Evolutionary conservation across 2,329 filamentous ascomycete genomes (phyloP).

Genomic region (Colletotrichum liaoningense): DNA sequence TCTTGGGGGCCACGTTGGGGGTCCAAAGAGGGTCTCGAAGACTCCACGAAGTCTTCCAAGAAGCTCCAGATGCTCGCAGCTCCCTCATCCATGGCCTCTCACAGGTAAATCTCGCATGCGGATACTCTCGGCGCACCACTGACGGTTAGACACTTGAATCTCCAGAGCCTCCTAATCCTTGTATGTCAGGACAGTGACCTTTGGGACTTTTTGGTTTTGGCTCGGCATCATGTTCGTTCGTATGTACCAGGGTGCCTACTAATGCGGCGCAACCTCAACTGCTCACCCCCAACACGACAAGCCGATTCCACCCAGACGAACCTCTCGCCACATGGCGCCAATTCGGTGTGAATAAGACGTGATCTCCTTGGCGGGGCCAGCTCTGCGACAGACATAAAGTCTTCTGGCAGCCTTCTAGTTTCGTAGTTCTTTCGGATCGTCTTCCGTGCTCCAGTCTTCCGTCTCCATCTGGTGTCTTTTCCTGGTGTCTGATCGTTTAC

Average conservation of each 20-base stretch:
- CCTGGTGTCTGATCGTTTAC: conserved; percentile 1
- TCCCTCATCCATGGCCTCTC: background rate
- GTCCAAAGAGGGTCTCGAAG: background rate
- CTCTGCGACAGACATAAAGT: conserved; percentile 24
- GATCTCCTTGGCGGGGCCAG: conserved; percentile 32
- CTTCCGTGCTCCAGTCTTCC: conserved; percentile 7
- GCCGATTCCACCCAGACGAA: background rate
- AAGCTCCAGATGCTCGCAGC: background rate
- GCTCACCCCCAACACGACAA: conserved; percentile 1
- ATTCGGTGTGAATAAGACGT: conserved; percentile 29
- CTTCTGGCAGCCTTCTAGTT: conserved; percentile 16
- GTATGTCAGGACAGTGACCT: background rate
- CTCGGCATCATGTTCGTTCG: background rate
- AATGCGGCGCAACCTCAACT: background rate
- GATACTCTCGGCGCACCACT: conserved; percentile 15
- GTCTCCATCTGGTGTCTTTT: background rate
- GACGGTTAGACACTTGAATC: background rate
- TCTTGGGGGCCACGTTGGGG: conserved; percentile 5
- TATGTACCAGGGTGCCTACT: background rate
- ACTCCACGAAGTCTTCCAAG: background rate
- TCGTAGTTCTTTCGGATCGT: background rate
- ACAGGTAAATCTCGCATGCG: conserved; percentile 5
- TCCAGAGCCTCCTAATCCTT: background rate
- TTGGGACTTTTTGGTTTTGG: background rate
- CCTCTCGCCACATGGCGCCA: conserved; percentile 33